Evolutionary conservation across 2,329 filamentous ascomycete species (phyloP).

Genomic region (Fusarium multiceps): DNA sequence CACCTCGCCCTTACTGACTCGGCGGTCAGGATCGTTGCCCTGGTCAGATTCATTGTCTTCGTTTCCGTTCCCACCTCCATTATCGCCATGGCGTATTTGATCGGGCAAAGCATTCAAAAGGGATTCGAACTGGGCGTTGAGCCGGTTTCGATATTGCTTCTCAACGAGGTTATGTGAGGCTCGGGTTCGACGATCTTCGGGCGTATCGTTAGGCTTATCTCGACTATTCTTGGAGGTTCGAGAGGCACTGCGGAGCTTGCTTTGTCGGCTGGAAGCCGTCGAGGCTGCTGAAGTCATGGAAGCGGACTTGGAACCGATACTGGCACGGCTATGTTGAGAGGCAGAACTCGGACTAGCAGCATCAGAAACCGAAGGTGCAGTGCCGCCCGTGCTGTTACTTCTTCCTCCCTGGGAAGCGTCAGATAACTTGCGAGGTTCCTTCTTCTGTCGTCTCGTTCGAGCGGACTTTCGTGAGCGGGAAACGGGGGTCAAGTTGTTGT

Average conservation of each 20-base stretch:
- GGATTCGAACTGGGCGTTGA: constrained; percentile 46
- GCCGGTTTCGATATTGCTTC: constrained; percentile 46
- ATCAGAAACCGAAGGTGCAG: constrained; percentile 36
- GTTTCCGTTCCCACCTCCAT: constrained; percentile 14
- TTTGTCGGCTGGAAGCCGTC: constrained; percentile 42
- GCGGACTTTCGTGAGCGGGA: constrained; percentile 36
- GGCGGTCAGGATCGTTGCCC: constrained; percentile 39
- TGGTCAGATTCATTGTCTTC: constrained; percentile 40
- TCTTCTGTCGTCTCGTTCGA: constrained; percentile 32
- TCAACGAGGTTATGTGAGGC: constrained; percentile 46
- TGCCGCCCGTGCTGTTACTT: constrained; percentile 35
- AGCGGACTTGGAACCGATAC: constrained; percentile 38
- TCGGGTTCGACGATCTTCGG: constrained; percentile 45
- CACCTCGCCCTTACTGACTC: constrained; percentile 46
- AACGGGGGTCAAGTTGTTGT: constrained; percentile 11
- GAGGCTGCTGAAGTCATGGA: constrained; percentile 42
- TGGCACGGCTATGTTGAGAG: constrained; percentile 43
- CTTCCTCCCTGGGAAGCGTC: constrained; percentile 30
- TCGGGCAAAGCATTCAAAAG: constrained; percentile 41
- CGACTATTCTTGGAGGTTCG: constrained; percentile 45
- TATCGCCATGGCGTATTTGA: constrained; percentile 30
- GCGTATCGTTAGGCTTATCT: constrained; percentile 43
- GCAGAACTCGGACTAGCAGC: constrained; percentile 41
- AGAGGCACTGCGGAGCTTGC: constrained; percentile 46
- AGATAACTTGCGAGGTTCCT: constrained; percentile 36